Conservation (phyloP, 768 basidiomycete genomes). For the Suillus subaureus region DNA sequence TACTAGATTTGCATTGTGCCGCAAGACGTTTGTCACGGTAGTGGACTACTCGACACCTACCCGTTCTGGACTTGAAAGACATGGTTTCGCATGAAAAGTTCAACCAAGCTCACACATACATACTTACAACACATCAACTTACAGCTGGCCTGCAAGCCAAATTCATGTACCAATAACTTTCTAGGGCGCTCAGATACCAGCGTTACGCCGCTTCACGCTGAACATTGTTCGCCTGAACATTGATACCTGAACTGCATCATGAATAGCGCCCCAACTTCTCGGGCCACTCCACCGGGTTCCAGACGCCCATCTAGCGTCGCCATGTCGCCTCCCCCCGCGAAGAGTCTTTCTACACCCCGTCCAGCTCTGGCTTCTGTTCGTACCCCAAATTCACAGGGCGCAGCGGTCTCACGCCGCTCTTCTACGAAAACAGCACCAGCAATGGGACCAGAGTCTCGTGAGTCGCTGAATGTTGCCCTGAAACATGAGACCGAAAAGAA, state of each 20-base stretch:
- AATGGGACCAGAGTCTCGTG: constrained; percentile 48
- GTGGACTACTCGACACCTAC: not conserved
- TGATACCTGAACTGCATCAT: constrained; percentile 24
- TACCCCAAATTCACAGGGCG: constrained; percentile 45
- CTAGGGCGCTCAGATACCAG: not conserved
- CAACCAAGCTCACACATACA: not conserved
- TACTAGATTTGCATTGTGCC: not conserved
- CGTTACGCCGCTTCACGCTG: constrained; percentile 12
- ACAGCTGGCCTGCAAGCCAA: constrained; percentile 12
- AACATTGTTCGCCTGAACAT: constrained; percentile 1
- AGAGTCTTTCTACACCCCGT: constrained; percentile 59
- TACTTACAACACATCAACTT: constrained; percentile 1
- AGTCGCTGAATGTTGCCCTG: constrained; percentile 60
- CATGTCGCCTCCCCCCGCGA: constrained; percentile 44
- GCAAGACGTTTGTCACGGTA: not conserved
- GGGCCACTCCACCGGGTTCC: constrained; percentile 45
- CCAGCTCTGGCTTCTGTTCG: constrained; percentile 61
- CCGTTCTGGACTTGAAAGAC: constrained; percentile 9
- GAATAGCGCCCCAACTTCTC: constrained; percentile 45
- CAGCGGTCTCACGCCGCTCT: constrained; percentile 50
- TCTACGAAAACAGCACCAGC: constrained; percentile 50
- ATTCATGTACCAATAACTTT: constrained; percentile 10
- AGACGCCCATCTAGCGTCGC: constrained; percentile 49
- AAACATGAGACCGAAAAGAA: constrained; percentile 81
- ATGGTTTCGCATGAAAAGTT: constrained; percentile 7